These are phyloP conservation scores for Trichopus zeylanicus DNA, from an alignment of 116 monocot genomes.

Conservation along the genomic window DNA sequence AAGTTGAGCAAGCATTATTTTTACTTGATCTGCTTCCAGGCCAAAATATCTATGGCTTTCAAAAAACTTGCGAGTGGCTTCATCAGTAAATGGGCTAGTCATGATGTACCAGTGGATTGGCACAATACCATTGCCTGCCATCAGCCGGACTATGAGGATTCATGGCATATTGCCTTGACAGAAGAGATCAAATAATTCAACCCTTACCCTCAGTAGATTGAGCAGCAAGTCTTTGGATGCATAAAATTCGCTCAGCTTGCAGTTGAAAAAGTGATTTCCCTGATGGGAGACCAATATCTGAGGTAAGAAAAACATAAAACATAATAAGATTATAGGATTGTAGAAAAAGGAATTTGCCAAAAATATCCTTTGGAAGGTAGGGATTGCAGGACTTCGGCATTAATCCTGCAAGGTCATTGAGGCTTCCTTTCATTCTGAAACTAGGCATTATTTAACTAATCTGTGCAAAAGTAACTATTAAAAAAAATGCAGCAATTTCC, in stretches of 20 bases:
- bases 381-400: not conserved
- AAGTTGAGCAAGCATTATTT: not conserved
- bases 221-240: constrained; percentile 85
- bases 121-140: constrained; percentile 27
- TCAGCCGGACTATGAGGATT: not conserved
- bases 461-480: too few species aligned
- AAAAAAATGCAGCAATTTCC: too few species aligned
- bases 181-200: not conserved
- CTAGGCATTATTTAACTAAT: too few species aligned
- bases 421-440: too few species aligned
- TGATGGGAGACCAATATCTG: constrained; percentile 96
- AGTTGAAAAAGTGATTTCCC: constrained; percentile 96
- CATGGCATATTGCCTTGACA: not conserved
- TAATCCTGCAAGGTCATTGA: too few species aligned
- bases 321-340: not conserved
- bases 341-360: not conserved
- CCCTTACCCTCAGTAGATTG: constrained; percentile 69
- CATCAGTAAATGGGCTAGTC: constrained; percentile 98
- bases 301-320: constrained; percentile 2
- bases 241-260: constrained; percentile 91
- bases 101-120: constrained; percentile 98
- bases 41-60: constrained; percentile 91
- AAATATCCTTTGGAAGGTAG: not conserved
- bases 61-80: constrained; percentile 79
- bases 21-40: constrained; percentile 86